Percentiles rank a stretch among this genome's conserved stretches.
Conservation (phyloP, 2,329 filamentous ascomycete genomes). For the Aspergillus clavatus region DNA sequence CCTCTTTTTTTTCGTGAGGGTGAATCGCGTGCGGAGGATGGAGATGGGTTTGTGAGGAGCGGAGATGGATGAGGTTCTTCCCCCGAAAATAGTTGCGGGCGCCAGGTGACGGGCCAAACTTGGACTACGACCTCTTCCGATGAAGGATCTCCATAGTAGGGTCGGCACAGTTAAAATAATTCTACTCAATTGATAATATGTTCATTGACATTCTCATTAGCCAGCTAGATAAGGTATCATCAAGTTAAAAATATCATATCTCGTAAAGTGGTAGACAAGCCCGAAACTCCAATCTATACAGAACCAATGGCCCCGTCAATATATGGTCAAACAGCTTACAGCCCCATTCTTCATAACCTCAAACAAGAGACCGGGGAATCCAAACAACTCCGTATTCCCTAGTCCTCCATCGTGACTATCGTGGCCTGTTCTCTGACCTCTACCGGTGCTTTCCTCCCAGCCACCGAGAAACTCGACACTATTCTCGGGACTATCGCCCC, state of each 20-base stretch:
- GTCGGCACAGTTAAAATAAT: too few relatives aligned
- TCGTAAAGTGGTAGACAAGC: neutral
- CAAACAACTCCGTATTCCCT: constrained; percentile 79
- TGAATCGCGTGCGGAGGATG: neutral
- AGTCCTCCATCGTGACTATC: constrained; percentile 49
- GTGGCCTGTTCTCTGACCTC: constrained; percentile 41
- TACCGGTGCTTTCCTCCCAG: constrained; percentile 69
- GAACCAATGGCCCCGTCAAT: constrained; percentile 47
- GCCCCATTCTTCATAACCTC: constrained; percentile 91
- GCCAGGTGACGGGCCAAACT: too few relatives aligned
- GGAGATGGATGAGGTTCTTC: neutral
- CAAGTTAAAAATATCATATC: neutral
- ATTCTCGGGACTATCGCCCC: constrained; percentile 86
- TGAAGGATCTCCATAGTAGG: too few relatives aligned
- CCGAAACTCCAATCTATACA: neutral
- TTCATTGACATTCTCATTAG: neutral
- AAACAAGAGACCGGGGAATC: constrained; percentile 90
- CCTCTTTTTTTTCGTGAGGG: constrained; percentile 1
- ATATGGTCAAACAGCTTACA: constrained; percentile 85
- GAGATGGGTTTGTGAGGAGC: neutral
- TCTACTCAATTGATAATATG: too few relatives aligned
- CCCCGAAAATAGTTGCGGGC: neutral
- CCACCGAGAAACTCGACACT: constrained; percentile 80
- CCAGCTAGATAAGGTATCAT: neutral
- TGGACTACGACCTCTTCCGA: neutral